Conservation (phyloP, 139 green algal genomes). For the Deuterostichococcus epilithicus region DNA sequence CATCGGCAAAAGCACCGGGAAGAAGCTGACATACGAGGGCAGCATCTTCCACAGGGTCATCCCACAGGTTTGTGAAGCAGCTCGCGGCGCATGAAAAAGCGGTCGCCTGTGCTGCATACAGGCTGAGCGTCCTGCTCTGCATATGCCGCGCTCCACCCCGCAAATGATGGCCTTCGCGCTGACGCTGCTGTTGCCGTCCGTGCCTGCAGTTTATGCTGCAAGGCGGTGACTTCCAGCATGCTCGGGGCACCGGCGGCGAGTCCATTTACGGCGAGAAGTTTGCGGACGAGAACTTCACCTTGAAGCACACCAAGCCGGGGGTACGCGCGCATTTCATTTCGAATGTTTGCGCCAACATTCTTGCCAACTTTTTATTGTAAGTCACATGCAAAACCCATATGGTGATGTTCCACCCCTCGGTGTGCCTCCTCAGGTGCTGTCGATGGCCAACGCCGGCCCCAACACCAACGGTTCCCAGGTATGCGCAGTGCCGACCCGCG, state of each 20-base stretch:
- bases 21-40: constrained; percentile 48
- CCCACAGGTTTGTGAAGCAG: constrained; percentile 1
- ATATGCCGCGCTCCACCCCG: too few relatives aligned
- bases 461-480: constrained; percentile 77
- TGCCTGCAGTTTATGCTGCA: constrained; percentile 20
- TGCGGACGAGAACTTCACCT: constrained; percentile 44
- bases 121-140: not conserved
- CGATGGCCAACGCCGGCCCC: constrained; percentile 73
- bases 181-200: constrained; percentile 9
- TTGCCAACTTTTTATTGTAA: not conserved
- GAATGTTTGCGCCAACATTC: not conserved
- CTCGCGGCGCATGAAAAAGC: not conserved
- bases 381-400: too few relatives aligned
- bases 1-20: constrained; percentile 40
- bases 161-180: too few relatives aligned
- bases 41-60: constrained; percentile 51
- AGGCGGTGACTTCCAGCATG: constrained; percentile 63
- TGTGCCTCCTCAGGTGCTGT: constrained; percentile 29
- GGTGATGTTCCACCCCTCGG: not conserved
- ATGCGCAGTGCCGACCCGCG: not conserved
- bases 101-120: not conserved
- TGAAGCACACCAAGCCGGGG: constrained; percentile 39
- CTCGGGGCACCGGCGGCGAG: constrained; percentile 79
- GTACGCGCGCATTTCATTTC: constrained; percentile 19
- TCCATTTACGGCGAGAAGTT: constrained; percentile 60